Evolutionary conservation across 495 filamentous ascomycete species (phyloP), one percentile per base, ranked within the genome.

Genomic region (Penicillium atrosanguineum): DNA sequence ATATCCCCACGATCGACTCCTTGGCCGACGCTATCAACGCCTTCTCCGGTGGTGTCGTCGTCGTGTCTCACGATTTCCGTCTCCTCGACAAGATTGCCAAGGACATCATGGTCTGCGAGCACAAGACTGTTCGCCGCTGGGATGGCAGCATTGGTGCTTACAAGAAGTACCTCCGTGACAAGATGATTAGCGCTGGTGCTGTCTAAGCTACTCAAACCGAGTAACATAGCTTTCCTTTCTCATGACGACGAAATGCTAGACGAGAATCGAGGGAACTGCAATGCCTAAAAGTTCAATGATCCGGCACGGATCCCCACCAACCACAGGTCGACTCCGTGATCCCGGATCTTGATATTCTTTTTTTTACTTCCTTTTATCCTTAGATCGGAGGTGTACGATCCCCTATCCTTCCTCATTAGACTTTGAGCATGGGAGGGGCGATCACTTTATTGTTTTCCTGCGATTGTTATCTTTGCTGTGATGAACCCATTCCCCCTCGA

Each of bases 1-100:
- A 99, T 84, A 99, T 99, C 57, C 94, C 94, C 9, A 97, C 95
- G 38, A 99, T 99, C 61, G 94, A 98, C 76, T 90, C 87, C 73
- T 77, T 98, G 75, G 94, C 94, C 3, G 93, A 99, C 69, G 94
- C 94, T 55, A 97, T 97, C 78, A 96, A 96, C 64, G 86, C 92
- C 37, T 99, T 87, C 75, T 89, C 81, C 62, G 94, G 94, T 67
- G 94, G 94, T 85, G 95, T 97, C 40, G 92, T 97, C 38, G 94
- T 97, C 52, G 94, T 98, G 44, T 92, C 87, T 59, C 94, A 98
- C 85, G 94, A 98, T 71, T 98, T 98, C 81, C 87, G 94, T 79
- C 78, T 99, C 57, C 86, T 99, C 54, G 94, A 99, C 81, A 97
- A 96, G 81, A 99, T 99, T 69, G 94, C 94, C 58, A 99, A 97